Percentiles rank a stretch among this genome's conserved stretches.
Conservation (phyloP, 805 yeast genomes). For the Sugiyamaella boreocaroliniensis region DNA sequence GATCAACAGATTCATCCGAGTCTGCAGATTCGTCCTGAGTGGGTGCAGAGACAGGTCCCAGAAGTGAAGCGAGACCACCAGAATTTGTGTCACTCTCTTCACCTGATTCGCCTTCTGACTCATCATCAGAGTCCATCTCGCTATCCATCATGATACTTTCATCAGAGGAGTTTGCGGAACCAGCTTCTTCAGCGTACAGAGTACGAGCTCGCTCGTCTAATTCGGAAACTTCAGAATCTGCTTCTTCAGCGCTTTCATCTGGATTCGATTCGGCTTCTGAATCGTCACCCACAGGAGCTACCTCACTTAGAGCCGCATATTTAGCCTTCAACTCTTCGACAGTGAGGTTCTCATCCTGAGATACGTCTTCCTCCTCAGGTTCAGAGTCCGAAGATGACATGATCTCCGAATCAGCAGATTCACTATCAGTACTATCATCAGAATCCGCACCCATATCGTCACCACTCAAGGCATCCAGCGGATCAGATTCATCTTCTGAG, state of each 20-base stretch:
- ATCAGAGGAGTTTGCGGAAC: slow-evolving; percentile 22
- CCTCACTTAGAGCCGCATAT: slow-evolving; percentile 41
- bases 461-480: slow-evolving; percentile 27
- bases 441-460: slow-evolving; percentile 25
- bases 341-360: slow-evolving; percentile 45
- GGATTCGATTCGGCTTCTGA: slow-evolving; percentile 30
- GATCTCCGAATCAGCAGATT: slow-evolving; percentile 21
- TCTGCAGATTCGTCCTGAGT: slow-evolving; percentile 16
- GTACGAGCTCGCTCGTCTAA: slow-evolving; percentile 33
- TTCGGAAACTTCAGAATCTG: slow-evolving; percentile 20
- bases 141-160: slow-evolving; percentile 18
- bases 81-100: slow-evolving; percentile 13
- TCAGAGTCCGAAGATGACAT: slow-evolving; percentile 21
- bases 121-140: slow-evolving; percentile 18
- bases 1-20: slow-evolving; percentile 1
- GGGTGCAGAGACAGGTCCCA: slow-evolving; percentile 10
- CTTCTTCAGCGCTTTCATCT: slow-evolving; percentile 28
- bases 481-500: slow-evolving; percentile 31
- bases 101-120: slow-evolving; percentile 10
- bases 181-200: slow-evolving; percentile 45
- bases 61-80: not conserved
- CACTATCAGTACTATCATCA: slow-evolving; percentile 38
- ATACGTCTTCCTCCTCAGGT: slow-evolving; percentile 26
- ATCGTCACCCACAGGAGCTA: slow-evolving; percentile 29
- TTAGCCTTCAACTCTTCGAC: slow-evolving; percentile 52